Base-by-base conservation (phyloP, 2,329 filamentous ascomycete genomes). In the Hirsutella thompsonii region DNA sequence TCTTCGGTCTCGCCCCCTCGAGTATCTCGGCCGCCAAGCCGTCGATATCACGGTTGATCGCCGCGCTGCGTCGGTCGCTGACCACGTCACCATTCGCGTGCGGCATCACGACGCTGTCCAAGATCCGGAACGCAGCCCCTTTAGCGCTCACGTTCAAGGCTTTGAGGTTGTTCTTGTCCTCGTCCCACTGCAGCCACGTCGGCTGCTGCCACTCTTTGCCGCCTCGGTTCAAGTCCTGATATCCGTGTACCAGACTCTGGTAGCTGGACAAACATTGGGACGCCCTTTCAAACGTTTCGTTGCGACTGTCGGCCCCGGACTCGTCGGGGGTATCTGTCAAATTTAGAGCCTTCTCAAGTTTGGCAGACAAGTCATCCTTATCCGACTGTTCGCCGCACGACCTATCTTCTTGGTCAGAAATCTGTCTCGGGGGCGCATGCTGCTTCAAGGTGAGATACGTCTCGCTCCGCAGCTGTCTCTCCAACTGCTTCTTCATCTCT, bases 1-100 rank as follows among this genome's bases (percentile, higher is more conserved):
- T 42, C 16, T 42, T 44, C 8, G 49, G 52, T 30, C 50, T 42
- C 4, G 47, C 50, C 18, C 52, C 51, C 2, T 53, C 51, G 23
- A 63, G 44, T 30, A 62, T 42, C 26, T 62, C 58, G 49, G 51
- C 52, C 5, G 60, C 61, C 38, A 63, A 47, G 23, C 49, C 53
- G 20, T 60, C 51, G 18, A 59, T 44, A 20, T 59, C 59, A 9
- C 49, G 47, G 1, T 46, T 56, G 9, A 48, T 46, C 1, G 45
- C 44, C 5, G 41, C 42, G 5, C 44, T 46, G 5, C 40, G 37
- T 26, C 46, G 46, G 4, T 44, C 19, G 23, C 11, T 28, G 9
- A 39, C 29, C 11, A 37, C 30, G 5, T 38, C 6, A n/a, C 35
- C 30, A 11, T 46, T 42, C 19, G 43, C 29, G 5, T 43, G 37